A percentile compares a stretch with the other conserved stretches of the same genome.
Evolutionary conservation across 164 flowering plant species (phyloP).

Genomic region (Piper longum): DNA sequence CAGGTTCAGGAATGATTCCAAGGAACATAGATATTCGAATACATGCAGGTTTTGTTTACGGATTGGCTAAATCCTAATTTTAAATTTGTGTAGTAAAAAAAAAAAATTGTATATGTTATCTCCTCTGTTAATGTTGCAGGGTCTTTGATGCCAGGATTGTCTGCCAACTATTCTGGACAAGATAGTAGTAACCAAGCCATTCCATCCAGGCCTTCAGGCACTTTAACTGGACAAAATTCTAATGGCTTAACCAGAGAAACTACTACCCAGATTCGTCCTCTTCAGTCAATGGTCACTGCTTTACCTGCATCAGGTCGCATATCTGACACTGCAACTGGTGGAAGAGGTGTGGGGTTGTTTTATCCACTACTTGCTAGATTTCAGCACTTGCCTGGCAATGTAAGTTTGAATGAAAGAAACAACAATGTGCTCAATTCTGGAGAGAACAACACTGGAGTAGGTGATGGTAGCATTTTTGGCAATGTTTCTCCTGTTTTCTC

Average conservation of each 20-base stretch:
- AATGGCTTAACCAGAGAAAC: constrained; percentile 27
- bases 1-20: constrained; percentile 46
- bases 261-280: constrained; percentile 46
- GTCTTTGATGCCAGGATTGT: constrained; percentile 9
- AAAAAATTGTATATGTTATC: background rate
- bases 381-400: constrained; percentile 29
- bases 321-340: constrained; percentile 28
- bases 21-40: constrained; percentile 79
- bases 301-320: constrained; percentile 40
- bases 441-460: constrained; percentile 12
- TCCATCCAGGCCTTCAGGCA: constrained; percentile 20
- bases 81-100: background rate
- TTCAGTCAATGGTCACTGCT: constrained; percentile 63
- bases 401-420: constrained; percentile 18
- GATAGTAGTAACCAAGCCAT: constrained; percentile 23
- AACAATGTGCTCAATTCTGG: constrained; percentile 15
- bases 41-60: constrained; percentile 41
- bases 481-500: constrained; percentile 4
- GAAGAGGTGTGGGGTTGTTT: constrained; percentile 43
- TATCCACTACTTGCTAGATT: constrained; percentile 64
- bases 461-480: background rate
- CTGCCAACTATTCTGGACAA: constrained; percentile 32
- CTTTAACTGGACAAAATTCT: constrained; percentile 18
- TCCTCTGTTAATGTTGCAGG: constrained; percentile 7
- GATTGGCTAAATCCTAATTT: background rate